phyloP scores from a whole-genome alignment of 164 flowering plant species.

The Vitis rupestris region DNA sequence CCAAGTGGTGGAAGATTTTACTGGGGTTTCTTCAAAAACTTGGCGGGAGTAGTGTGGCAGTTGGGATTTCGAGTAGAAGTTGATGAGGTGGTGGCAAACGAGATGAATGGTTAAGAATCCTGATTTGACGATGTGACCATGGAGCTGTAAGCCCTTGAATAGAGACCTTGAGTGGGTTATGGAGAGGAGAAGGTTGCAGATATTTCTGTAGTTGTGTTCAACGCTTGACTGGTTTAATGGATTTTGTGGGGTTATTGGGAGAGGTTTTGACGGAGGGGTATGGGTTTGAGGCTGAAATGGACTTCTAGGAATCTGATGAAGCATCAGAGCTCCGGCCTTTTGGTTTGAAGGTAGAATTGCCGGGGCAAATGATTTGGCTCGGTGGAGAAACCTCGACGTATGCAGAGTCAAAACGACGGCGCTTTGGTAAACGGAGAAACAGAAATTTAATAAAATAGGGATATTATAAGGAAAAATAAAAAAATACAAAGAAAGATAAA shows the following conservation, averaged over 20 bases:
- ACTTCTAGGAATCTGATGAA: constrained; percentile 7
- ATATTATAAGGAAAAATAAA: too few species aligned
- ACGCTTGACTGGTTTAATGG: constrained; percentile 23
- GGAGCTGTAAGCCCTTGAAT: constrained; percentile 66
- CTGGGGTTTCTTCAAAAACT: constrained; percentile 54
- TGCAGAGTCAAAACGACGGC: too few species aligned
- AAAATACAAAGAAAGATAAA: too few species aligned
- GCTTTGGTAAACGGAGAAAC: too few species aligned
- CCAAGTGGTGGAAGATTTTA: constrained; percentile 63
- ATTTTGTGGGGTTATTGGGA: constrained; percentile 10
- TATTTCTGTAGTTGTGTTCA: constrained; percentile 36
- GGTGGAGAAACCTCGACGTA: too few species aligned
- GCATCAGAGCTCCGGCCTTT: constrained; percentile 3
- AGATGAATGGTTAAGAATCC: constrained; percentile 54
- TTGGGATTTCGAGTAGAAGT: constrained; percentile 80
- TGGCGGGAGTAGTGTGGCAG: constrained; percentile 51
- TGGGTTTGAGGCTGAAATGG: not conserved
- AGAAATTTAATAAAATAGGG: too few species aligned
- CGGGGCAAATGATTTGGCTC: too few species aligned
- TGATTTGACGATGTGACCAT: constrained; percentile 66
- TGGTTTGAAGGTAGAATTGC: too few species aligned
- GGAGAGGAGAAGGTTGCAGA: constrained; percentile 56
- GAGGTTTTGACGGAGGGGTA: not conserved
- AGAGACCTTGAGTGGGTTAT: constrained; percentile 51
- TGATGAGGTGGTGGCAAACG: constrained; percentile 68